phyloP scores from a whole-genome alignment of 140 eudicot species.

The Flaveria floridana region DNA sequence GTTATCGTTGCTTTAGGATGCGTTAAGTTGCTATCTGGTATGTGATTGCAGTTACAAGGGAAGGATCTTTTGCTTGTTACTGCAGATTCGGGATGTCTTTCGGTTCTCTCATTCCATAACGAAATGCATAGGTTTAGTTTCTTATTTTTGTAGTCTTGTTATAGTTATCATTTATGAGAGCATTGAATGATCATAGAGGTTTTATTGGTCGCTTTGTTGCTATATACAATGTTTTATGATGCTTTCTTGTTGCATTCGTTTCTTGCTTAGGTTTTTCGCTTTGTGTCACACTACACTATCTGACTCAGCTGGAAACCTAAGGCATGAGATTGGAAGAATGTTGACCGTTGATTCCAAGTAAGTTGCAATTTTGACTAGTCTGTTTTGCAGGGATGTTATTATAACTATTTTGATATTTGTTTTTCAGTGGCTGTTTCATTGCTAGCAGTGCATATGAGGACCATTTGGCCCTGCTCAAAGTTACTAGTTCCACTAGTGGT shows the following conservation, averaged over 20 bases:
- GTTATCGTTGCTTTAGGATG: not conserved
- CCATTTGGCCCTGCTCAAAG: slow-evolving; percentile 66
- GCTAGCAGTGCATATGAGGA: slow-evolving; percentile 84
- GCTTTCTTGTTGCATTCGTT: slow-evolving; percentile 23
- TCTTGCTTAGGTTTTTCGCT: slow-evolving; percentile 64
- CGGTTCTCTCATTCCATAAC: slow-evolving; percentile 72
- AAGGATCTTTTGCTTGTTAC: slow-evolving; percentile 73
- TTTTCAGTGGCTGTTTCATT: slow-evolving; percentile 78
- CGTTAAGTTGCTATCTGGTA: slow-evolving; percentile 16
- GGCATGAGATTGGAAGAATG: slow-evolving; percentile 84
- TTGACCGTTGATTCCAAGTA: slow-evolving; percentile 81
- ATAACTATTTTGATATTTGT: slow-evolving; percentile 26
- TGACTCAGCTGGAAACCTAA: slow-evolving; percentile 66
- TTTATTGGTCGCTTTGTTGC: slow-evolving; percentile 17
- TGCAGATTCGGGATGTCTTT: slow-evolving; percentile 93
- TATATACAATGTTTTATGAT: slow-evolving; percentile 15
- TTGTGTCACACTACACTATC: slow-evolving; percentile 67
- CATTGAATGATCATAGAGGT: slow-evolving; percentile 10
- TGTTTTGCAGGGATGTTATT: slow-evolving; percentile 5
- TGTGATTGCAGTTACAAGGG: slow-evolving; percentile 56
- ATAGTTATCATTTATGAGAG: not conserved
- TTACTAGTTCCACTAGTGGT: slow-evolving; percentile 51
- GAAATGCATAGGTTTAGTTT: slow-evolving; percentile 86
- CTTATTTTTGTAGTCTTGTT: not conserved
- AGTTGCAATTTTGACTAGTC: slow-evolving; percentile 34